These are phyloP conservation scores for Ceratocystis colombiana DNA, from an alignment of 2,329 filamentous ascomycete species.

Conservation along the genomic window DNA sequence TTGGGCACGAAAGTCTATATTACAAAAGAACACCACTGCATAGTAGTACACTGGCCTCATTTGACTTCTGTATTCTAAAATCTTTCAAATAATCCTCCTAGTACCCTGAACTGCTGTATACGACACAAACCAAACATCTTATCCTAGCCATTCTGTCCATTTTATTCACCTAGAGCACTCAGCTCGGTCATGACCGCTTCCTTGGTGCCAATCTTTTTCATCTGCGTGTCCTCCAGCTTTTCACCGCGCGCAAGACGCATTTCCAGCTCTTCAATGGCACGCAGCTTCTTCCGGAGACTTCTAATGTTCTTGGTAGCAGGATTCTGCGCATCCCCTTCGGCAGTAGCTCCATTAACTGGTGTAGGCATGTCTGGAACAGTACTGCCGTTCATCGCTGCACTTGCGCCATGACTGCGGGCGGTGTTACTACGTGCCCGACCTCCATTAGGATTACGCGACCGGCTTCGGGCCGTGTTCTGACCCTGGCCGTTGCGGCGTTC, in stretches of 20 bases:
- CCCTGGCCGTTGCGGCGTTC: conserved; percentile 48
- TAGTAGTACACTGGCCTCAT: no score
- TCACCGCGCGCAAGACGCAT: conserved; percentile 91
- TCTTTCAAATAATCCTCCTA: not conserved
- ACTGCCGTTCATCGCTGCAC: not conserved
- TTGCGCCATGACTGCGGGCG: conserved; percentile 32
- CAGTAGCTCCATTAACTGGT: conserved; percentile 33
- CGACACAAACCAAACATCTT: not conserved
- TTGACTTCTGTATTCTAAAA: no score
- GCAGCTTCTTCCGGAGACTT: conserved; percentile 89
- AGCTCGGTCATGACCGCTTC: conserved; percentile 74
- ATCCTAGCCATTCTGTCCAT: not conserved
- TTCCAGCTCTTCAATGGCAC: conserved; percentile 94
- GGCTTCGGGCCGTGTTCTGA: conserved; percentile 39
- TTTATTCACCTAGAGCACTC: conserved; percentile 42
- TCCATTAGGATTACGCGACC: conserved; percentile 43
- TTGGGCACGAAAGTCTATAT: no score
- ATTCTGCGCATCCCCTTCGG: conserved; percentile 43
- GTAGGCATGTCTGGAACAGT: conserved; percentile 26
- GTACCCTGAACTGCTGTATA: not conserved
- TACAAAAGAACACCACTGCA: no score
- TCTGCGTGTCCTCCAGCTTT: conserved; percentile 95
- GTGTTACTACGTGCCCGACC: conserved; percentile 44
- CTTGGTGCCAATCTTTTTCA: conserved; percentile 96
- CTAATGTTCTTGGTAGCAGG: conserved; percentile 92